Evolutionary conservation across 352 stramenopile species (phyloP), one percentile per base, ranked within the genome.

Genomic region (Phytophthora tubulina): DNA sequence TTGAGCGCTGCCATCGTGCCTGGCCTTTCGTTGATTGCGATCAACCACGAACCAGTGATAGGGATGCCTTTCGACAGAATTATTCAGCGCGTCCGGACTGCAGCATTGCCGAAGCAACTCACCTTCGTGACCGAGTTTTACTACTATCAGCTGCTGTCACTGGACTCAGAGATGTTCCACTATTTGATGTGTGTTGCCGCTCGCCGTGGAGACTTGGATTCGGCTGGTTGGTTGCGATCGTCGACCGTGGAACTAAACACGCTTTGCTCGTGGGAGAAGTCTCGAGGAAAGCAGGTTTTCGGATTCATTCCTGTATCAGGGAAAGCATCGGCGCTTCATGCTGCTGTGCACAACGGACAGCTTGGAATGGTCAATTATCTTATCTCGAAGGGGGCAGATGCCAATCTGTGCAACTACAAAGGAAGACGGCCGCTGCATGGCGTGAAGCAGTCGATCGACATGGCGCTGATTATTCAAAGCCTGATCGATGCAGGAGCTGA

Each of bases 51-150:
- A 39, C 86, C 89, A 5, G 90, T 96, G 35, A 82, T 95, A 27
- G 63, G 88, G 0, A 93, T 93, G 84, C 71, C 90, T 7, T 92
- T 95, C 33, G 74, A 81, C n/a, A 89, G 95, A n/a, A 86, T 96
- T 13, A 84, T 88, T 39, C 75, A 82, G 11, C 78, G 73, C 5
- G 63, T 95, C 3, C 84, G 87, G 32, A 82, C 81, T 8, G 90
- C 90, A 5, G 42, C 79, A 6, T 66, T 96, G 15, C 90, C 90
- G 0, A 96, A 96, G 67, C 84, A 85, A 10, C 68, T 96, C 27
- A 93, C 85, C 6, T 96, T 96, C 56, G 79, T 96, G 69, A 86
- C 84, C 7, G 88, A 95, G 54, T 92, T 94, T 67, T 94, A 91
- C 63, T 94, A 96, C 73, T 94, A 96, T 61, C 83, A 94, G 63